Base-by-base conservation (phyloP, 257 asterid species). In the Ehretia macrophylla region DNA sequence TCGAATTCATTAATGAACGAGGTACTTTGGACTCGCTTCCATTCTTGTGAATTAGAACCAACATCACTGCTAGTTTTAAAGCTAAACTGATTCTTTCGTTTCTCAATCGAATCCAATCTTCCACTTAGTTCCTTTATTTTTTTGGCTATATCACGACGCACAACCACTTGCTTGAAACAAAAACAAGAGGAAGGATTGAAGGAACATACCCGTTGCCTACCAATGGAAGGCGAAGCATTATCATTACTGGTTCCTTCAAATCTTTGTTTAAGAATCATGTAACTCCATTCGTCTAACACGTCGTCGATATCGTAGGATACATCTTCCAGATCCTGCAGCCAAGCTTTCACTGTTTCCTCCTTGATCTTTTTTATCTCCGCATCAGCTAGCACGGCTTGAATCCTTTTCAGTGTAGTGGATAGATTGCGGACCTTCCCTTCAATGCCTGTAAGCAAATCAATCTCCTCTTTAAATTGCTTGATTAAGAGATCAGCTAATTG, bases 231-330 rank as follows among this genome's bases (percentile, higher is more conserved):
- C 22, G 46, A 56, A 50, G 52, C 47, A 11, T 68, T 60, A 32
- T 45, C 6, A 49, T 32, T 38, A 11, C 11, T 38, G 44, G 6
- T 42, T 42, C 47, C 56, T 20, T 56, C 35, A 32, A 19, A 13
- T 32, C 42, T 9, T 42, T 32, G 46, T 23, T 18, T 39, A 23
- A 65, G 46, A 18, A 17, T 48, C 23, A 42, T 18, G 32, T 58
- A 42, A 20, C 18, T 47, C 72, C 72, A 67, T 32, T 67, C 67
- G 9, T 68, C 68, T 37, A 68, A 50, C 4, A 56, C 68, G 10
- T 38, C 58, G 0, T 68, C 73, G 20, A 59, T 58, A 8, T 68
- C 68, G 27, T 68, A 68, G 11, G 73, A 61, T n/a, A 55, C 37
- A n/a, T 13, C 38, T 54, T 60, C 40, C 20, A 68, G 51, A 45